Evolutionary conservation across 208 protist genomes (phyloP).

Genomic region (Sergeia podlipaevii): DNA sequence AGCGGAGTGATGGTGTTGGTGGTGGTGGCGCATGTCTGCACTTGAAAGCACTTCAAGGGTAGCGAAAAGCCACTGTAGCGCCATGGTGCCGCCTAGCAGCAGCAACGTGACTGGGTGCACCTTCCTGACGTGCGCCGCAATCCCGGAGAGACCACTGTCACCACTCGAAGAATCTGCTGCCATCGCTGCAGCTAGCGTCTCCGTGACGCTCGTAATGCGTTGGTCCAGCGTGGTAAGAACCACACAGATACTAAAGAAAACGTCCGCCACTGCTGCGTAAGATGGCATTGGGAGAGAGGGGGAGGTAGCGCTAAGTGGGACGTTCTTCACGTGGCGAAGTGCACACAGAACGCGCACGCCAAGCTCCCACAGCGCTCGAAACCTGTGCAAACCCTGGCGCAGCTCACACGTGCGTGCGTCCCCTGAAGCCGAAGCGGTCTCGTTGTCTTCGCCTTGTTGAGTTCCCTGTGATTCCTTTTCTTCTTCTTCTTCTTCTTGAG

Average conservation of each 20-base stretch:
- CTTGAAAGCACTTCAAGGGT: slow-evolving; percentile 4
- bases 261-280: slow-evolving; percentile 23
- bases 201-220: slow-evolving; percentile 10
- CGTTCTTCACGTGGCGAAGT: slow-evolving; percentile 39
- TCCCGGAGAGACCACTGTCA: neutral
- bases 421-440: neutral
- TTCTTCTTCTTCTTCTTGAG: neutral
- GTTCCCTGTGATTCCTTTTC: too few relatives aligned
- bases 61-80: slow-evolving; percentile 47
- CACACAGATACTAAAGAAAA: slow-evolving; percentile 38
- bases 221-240: slow-evolving; percentile 44
- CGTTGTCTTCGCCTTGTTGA: neutral
- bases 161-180: neutral
- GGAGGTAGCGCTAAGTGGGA: neutral
- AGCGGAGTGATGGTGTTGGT: neutral
- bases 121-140: slow-evolving; percentile 1
- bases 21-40: neutral
- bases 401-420: too few relatives aligned
- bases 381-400: slow-evolving; percentile 4
- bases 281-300: slow-evolving; percentile 1
- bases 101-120: slow-evolving; percentile 28
- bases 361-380: slow-evolving; percentile 31
- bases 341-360: slow-evolving; percentile 46
- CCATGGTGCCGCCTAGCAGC: slow-evolving; percentile 58
- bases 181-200: slow-evolving; percentile 2